Evolutionary conservation across 2,329 filamentous ascomycete species (phyloP), one percentile per base, ranked within the genome.

Genomic region (Sordariomycetes sp.): DNA sequence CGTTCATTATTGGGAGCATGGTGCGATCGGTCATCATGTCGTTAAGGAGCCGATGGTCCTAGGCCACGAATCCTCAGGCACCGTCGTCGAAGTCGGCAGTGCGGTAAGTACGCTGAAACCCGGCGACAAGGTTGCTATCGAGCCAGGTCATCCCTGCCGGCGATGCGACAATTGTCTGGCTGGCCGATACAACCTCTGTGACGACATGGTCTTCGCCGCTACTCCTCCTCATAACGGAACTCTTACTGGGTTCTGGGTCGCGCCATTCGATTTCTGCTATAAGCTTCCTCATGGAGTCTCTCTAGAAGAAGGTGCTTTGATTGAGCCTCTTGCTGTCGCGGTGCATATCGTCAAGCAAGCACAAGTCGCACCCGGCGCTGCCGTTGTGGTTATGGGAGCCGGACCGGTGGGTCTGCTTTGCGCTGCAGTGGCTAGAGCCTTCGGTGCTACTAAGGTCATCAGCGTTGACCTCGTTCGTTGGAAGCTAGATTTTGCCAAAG

Each of bases 241-340:
- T 1, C 65, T 96, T 34, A 82, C 87, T 1, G 84, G 86, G 36
- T 93, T 88, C 68, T 95, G 90, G 68, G 53, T 67, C 10, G 68
- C 88, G 6, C 86, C 90, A 2, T 75, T 82, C 45, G 90, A 95
- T 57, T 94, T 94, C 56, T 94, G 86, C 72, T 94, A 90, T 63
- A 86, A 85, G 65, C 73, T 96, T 6, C 87, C 90, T 1, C 75
- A 82, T 14, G 59, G 66, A 43, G 76, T 95, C 33, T 78, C 73
- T 1, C 64, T 93, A 34, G 82, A 92, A 54, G 86, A 95, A 60
- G 90, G 87, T 37, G 90, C 90, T 3, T 63, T 95, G 41, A 78
- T 95, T 49, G 90, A 96, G 69, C 86, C 86, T 3, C 73, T 94
- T 23, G 79, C 82, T 28, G 86, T 94, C 19, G 86, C 81, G 10